These are phyloP conservation scores for Aspergillus heteromorphus DNA, from an alignment of 495 filamentous ascomycete species.

Conservation along the genomic window DNA sequence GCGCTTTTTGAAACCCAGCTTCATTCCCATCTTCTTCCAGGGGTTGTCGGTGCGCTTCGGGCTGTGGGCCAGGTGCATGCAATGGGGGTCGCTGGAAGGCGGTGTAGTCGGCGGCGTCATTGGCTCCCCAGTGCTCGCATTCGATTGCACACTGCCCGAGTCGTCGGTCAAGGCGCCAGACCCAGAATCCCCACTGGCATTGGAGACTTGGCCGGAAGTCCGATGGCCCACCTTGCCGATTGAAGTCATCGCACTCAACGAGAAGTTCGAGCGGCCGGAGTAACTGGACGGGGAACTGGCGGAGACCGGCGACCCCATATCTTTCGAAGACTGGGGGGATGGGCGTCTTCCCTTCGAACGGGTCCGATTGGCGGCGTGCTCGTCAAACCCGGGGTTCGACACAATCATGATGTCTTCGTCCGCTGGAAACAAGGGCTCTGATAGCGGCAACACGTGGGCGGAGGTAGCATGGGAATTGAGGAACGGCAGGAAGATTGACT, in stretches of 20 bases:
- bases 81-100: slow-evolving; percentile 55
- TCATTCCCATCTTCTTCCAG: slow-evolving; percentile 84
- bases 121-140: slow-evolving; percentile 51
- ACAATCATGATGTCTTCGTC: slow-evolving; percentile 34
- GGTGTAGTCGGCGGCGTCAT: slow-evolving; percentile 91
- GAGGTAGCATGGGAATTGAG: slow-evolving; percentile 34
- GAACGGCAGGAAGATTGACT: slow-evolving; percentile 64
- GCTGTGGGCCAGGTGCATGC: slow-evolving; percentile 42
- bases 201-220: slow-evolving; percentile 30
- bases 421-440: slow-evolving; percentile 24
- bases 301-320: slow-evolving; percentile 25
- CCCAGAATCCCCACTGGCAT: slow-evolving; percentile 34
- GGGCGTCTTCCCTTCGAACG: slow-evolving; percentile 32
- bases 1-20: slow-evolving; percentile 65
- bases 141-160: slow-evolving; percentile 41
- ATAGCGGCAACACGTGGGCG: slow-evolving; percentile 25
- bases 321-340: slow-evolving; percentile 44
- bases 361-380: slow-evolving; percentile 26
- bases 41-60: slow-evolving; percentile 53
- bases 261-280: slow-evolving; percentile 27
- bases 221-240: slow-evolving; percentile 31
- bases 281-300: slow-evolving; percentile 19
- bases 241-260: slow-evolving; percentile 28
- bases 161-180: slow-evolving; percentile 42
- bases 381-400: slow-evolving; percentile 26